These are phyloP conservation scores for Rutstroemia sp. DNA, from an alignment of 2,329 filamentous ascomycete species.

Conservation along the genomic window DNA sequence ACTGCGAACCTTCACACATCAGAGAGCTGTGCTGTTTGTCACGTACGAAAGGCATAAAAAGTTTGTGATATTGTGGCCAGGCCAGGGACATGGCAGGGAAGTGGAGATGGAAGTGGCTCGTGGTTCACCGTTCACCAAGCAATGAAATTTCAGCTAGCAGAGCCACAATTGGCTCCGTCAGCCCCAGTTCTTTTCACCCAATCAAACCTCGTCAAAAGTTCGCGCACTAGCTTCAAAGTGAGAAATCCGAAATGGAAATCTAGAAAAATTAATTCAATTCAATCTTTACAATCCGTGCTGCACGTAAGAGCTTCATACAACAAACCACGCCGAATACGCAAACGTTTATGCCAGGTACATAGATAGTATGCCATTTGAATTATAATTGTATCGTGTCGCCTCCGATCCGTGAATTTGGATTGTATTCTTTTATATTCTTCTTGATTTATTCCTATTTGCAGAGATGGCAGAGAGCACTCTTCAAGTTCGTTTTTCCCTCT, in stretches of 20 bases:
- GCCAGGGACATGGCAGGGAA: no score
- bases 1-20: not conserved
- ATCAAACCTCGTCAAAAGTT: constrained; percentile 1
- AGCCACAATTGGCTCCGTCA: not conserved
- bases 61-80: no score
- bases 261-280: constrained; percentile 7
- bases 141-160: no score
- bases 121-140: no score
- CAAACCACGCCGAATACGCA: no score
- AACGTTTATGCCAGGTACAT: not conserved
- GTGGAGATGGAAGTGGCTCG: no score
- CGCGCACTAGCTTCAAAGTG: not conserved
- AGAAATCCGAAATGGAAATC: not conserved
- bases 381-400: not conserved
- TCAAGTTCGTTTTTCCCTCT: constrained; percentile 20
- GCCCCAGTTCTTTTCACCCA: not conserved
- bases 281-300: not conserved
- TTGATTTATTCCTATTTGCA: not conserved
- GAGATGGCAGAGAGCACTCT: constrained; percentile 29
- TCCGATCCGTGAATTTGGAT: no score
- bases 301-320: no score
- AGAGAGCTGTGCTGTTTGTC: not conserved
- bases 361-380: not conserved
- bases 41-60: no score
- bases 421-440: not conserved